Percentiles rank a stretch among this genome's conserved stretches.
phyloP scores from a whole-genome alignment of 2,329 filamentous ascomycete species.

The Didymella segeticola region DNA sequence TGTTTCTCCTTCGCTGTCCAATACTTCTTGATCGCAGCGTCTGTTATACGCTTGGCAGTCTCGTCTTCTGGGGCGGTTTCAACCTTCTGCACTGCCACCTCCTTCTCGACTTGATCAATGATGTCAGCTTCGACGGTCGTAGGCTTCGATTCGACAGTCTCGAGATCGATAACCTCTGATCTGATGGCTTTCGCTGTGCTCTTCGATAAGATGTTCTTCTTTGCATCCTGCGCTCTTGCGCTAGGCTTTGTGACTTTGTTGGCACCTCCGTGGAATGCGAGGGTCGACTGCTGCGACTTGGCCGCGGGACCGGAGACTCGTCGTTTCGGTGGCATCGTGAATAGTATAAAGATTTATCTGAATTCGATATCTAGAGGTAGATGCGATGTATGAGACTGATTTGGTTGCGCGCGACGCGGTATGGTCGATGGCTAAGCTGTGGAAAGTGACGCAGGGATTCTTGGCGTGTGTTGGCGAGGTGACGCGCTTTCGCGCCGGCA shows the following conservation, averaged over 20 bases:
- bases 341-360: background rate
- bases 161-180: constrained; percentile 28
- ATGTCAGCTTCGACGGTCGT: constrained; percentile 51
- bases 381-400: constrained; percentile 2
- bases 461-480: constrained; percentile 13
- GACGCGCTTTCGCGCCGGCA: constrained; percentile 15
- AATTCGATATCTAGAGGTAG: background rate
- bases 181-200: constrained; percentile 38
- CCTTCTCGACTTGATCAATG: constrained; percentile 47
- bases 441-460: constrained; percentile 31
- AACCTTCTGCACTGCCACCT: constrained; percentile 34
- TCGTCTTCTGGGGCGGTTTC: constrained; percentile 53
- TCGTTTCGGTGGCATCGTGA: constrained; percentile 55
- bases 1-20: constrained; percentile 76
- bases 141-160: constrained; percentile 35
- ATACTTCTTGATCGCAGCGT: constrained; percentile 75
- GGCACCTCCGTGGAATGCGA: constrained; percentile 65
- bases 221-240: constrained; percentile 44
- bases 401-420: constrained; percentile 16
- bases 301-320: constrained; percentile 50
- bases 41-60: constrained; percentile 68
- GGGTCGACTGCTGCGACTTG: constrained; percentile 65
- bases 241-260: constrained; percentile 65
- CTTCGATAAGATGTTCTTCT: constrained; percentile 50
- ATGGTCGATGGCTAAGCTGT: constrained; percentile 14